phyloP scores from a whole-genome alignment of 805 yeast species.

The Kazachstania viticola region DNA sequence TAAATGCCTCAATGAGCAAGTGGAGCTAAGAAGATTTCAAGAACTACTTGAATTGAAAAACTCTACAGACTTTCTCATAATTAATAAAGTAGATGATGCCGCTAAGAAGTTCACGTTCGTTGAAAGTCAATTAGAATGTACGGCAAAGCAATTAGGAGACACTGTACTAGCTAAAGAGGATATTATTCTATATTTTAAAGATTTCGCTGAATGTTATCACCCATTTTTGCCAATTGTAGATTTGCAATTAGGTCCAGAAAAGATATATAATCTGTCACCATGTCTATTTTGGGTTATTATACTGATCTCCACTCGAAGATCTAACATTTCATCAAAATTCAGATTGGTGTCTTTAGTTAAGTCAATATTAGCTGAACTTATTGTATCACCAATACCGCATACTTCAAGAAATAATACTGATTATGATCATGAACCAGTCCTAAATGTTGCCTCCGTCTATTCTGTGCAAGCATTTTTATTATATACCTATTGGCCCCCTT shows the following conservation, averaged over 20 bases:
- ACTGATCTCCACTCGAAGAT: constrained; percentile 66
- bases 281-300: constrained; percentile 89
- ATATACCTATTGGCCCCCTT: constrained; percentile 91
- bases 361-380: constrained; percentile 70
- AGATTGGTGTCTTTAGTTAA: constrained; percentile 60
- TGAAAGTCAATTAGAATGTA: too few relatives aligned
- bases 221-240: constrained; percentile 83
- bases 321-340: constrained; percentile 6
- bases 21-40: too few relatives aligned
- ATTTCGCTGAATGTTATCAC: constrained; percentile 66
- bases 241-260: constrained; percentile 67
- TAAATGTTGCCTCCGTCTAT: constrained; percentile 81
- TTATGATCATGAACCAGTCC: constrained; percentile 55
- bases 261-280: constrained; percentile 70
- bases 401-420: constrained; percentile 55
- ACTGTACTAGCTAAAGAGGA: constrained; percentile 45
- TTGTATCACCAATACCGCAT: constrained; percentile 83
- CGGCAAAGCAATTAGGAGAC: constrained; percentile 59
- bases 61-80: too few relatives aligned
- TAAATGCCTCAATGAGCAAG: too few relatives aligned
- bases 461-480: constrained; percentile 87
- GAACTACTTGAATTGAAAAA: too few relatives aligned
- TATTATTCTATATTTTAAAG: constrained; percentile 52
- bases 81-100: too few relatives aligned
- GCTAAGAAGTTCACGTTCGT: too few relatives aligned